Evolutionary conservation across 192 early-diverging fungal species (phyloP), one percentile per base, ranked within the genome.

Genomic region (Coemansia sp.): DNA sequence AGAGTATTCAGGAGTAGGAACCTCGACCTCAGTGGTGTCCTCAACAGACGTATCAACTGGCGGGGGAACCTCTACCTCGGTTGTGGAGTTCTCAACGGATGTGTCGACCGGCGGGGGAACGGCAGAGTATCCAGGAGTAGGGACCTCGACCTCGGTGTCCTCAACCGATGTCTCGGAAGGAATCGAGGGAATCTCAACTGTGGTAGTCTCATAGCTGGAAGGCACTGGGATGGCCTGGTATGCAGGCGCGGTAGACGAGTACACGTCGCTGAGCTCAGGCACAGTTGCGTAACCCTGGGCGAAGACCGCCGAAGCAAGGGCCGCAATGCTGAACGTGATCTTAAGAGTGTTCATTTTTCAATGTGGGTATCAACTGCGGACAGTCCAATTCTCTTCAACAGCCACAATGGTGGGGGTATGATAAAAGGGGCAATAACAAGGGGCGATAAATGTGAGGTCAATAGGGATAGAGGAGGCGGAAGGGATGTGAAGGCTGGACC

Each of bases 301-400:
- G 54, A 71, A 32, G 51, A 52, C 68, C 23, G 75, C 75, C 30
- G 75, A 36, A 50, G 75, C 75, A 39, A 77, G 52, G 36, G 75
- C 75, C 27, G 70, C 75, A 62, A 77, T 59, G 66, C 75, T 57
- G 33, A 77, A 63, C 60, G 75, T 72, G 59, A 68, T 71, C 62
- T 67, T 74, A 23, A 74, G 31, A 20, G 72, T n/a, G 61, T 74
- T 58, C 75, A 77, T 77, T 67, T 63, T 63, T 52, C 29, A 30
- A 14, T 29, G 33, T 46, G 54, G 52, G 32, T 19, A 53, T 51
- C 53, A 62, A 61, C 32, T 57, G 64, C 42, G 42, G 46, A 64
- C 54, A 65, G 54, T 54, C 19, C 22, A 6, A 52, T 19, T 46
- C 6, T 21, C 27, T 42, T n/a, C 23, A 55, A 31, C 14, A 54